phyloP scores from a whole-genome alignment of 1,139 yeast genomes.

The Torulaspora globosa region DNA sequence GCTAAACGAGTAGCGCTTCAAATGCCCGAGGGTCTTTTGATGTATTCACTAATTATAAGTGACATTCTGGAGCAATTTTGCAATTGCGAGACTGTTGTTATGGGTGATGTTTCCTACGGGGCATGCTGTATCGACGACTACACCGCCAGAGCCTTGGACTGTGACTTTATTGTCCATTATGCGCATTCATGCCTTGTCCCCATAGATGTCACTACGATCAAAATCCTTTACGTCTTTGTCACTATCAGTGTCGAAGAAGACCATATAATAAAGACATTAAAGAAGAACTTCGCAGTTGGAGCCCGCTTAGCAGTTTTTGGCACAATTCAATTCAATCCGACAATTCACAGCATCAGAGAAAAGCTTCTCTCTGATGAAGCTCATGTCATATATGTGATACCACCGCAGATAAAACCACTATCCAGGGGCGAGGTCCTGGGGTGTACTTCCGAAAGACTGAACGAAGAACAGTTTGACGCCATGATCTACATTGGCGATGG shows the following conservation, averaged over 20 bases:
- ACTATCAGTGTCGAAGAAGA: constrained; percentile 83
- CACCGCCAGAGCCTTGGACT: constrained; percentile 87
- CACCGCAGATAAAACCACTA: constrained; percentile 90
- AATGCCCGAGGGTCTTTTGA: constrained; percentile 94
- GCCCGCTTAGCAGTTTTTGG: constrained; percentile 78
- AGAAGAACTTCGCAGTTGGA: constrained; percentile 61
- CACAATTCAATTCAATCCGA: constrained; percentile 94
- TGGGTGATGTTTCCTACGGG: constrained; percentile 99
- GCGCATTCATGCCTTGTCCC: constrained; percentile 98
- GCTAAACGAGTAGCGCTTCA: constrained; percentile 86
- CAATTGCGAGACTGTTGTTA: constrained; percentile 77
- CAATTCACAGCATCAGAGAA: constrained; percentile 73
- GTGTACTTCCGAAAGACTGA: constrained; percentile 84
- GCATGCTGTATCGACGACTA: constrained; percentile 98
- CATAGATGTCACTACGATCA: constrained; percentile 82
- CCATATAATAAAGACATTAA: constrained; percentile 74
- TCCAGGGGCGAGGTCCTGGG: constrained; percentile 97
- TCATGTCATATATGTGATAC: constrained; percentile 56
- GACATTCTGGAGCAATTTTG: constrained; percentile 93
- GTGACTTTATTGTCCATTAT: constrained; percentile 93
- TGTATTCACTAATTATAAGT: constrained; percentile 79
- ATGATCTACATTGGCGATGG: constrained; percentile 96
- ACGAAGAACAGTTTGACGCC: constrained; percentile 59
- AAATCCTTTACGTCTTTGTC: constrained; percentile 91
- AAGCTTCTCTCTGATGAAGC: constrained; percentile 48